phyloP scores from a whole-genome alignment of 768 basidiomycete species.

The Rubroboletus satanas region DNA sequence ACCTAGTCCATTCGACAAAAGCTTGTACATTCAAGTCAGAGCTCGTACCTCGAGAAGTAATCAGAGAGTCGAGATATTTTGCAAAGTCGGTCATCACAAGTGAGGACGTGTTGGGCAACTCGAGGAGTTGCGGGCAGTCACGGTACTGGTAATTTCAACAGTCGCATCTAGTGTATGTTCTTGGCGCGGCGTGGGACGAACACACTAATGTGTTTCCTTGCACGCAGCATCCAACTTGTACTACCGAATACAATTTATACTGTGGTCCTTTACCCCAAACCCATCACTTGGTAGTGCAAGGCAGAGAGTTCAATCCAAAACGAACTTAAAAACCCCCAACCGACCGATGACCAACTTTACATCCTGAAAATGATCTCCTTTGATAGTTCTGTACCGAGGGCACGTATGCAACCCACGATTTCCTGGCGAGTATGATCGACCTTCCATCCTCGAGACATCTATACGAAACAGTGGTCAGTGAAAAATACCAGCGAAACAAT shows the following conservation, averaged over 20 bases:
- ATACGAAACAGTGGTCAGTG: slow-evolving; percentile 3
- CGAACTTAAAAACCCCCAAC: not conserved
- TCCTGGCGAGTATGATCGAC: slow-evolving; percentile 30
- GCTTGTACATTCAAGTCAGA: slow-evolving; percentile 13
- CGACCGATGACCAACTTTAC: slow-evolving; percentile 4
- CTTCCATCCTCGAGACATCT: slow-evolving; percentile 30
- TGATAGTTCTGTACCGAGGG: slow-evolving; percentile 42
- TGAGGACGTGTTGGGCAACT: not conserved
- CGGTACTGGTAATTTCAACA: not conserved
- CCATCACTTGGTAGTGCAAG: not conserved
- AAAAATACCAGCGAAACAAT: not conserved
- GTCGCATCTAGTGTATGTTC: not conserved
- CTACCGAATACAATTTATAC: not conserved
- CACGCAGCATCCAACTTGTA: not conserved
- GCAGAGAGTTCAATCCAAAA: not conserved
- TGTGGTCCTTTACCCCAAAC: not conserved
- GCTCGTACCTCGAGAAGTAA: slow-evolving; percentile 8
- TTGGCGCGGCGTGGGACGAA: slow-evolving; percentile 3
- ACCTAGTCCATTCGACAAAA: slow-evolving; percentile 28
- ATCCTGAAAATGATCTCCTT: slow-evolving; percentile 38
- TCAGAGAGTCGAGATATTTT: slow-evolving; percentile 21
- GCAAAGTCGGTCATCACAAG: slow-evolving; percentile 22
- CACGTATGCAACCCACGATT: slow-evolving; percentile 41
- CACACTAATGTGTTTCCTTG: not conserved
- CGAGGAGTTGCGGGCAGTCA: not conserved